phyloP scores from a whole-genome alignment of 345 rosid genomes.

The Eucalyptus sp. region DNA sequence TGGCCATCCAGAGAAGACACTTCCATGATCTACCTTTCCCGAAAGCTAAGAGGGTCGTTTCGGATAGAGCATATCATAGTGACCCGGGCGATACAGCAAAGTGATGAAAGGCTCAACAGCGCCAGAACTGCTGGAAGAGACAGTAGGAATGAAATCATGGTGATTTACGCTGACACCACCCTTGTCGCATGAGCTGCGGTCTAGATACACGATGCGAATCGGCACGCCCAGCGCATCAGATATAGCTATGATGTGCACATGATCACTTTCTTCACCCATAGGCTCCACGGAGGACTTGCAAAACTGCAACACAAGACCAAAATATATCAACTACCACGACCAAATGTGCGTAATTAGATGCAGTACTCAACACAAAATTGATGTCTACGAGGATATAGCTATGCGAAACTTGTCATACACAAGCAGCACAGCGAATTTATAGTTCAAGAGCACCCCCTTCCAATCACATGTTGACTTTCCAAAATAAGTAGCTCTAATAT shows the following conservation, averaged over 20 bases:
- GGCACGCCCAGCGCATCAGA: constrained; percentile 93
- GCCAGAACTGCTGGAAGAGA: constrained; percentile 15
- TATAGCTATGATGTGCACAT: constrained; percentile 89
- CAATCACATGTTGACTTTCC: neutral
- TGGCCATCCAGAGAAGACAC: neutral
- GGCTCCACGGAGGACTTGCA: constrained; percentile 99
- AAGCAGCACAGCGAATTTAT: neutral
- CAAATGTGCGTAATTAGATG: neutral
- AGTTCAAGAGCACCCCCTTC: neutral
- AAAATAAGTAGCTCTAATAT: neutral
- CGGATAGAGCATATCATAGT: constrained; percentile 92
- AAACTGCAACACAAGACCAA: constrained; percentile 42
- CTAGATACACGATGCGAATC: constrained; percentile 87
- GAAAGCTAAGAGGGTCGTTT: constrained; percentile 19
- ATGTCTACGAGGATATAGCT: neutral
- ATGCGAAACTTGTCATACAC: neutral
- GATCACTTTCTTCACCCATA: constrained; percentile 99
- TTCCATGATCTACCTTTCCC: neutral
- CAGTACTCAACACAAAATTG: neutral
- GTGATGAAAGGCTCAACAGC: constrained; percentile 54
- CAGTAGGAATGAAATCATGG: constrained; percentile 73
- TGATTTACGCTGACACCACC: constrained; percentile 76
- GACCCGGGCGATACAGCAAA: constrained; percentile 96
- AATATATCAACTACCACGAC: neutral
- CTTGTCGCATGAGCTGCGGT: constrained; percentile 80